A percentile compares a stretch with the other conserved stretches of the same genome.
phyloP scores from a whole-genome alignment of 1,284 basidiomycete species.

The Trichosporon inkin region DNA sequence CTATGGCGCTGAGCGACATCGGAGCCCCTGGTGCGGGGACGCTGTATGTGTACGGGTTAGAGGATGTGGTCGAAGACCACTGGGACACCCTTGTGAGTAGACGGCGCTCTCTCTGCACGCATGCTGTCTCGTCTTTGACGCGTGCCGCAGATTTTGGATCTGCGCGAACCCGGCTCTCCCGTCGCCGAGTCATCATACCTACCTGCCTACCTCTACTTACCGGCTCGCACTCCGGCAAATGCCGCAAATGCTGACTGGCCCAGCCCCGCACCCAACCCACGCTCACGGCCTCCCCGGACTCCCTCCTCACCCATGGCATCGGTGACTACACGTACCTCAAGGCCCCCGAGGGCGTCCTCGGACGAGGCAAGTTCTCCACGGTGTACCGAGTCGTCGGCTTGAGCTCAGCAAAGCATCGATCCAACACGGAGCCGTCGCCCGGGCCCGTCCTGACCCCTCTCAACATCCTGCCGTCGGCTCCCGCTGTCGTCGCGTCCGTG shows the following conservation, averaged over 20 bases:
- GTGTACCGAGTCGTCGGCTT: slow-evolving; percentile 46
- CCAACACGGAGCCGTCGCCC: background rate
- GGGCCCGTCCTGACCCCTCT: background rate
- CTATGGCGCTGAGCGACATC: slow-evolving; percentile 21
- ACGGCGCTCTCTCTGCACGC: background rate
- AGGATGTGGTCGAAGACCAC: slow-evolving; percentile 8
- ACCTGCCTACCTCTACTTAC: too few species aligned
- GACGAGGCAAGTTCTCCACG: slow-evolving; percentile 53
- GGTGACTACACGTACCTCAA: slow-evolving; percentile 50
- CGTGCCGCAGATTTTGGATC: background rate
- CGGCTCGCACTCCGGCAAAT: too few species aligned
- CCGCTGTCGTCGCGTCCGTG: slow-evolving; percentile 1
- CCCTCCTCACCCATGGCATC: slow-evolving; percentile 48
- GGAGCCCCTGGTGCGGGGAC: slow-evolving; percentile 40
- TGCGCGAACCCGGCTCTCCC: background rate
- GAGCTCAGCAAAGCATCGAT: background rate
- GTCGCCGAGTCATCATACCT: background rate
- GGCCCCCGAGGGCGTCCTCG: slow-evolving; percentile 39
- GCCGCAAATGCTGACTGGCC: slow-evolving; percentile 13
- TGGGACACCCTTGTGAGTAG: slow-evolving; percentile 25
- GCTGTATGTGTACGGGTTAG: slow-evolving; percentile 32
- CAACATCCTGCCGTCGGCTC: slow-evolving; percentile 2
- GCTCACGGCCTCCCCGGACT: slow-evolving; percentile 37
- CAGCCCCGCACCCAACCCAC: slow-evolving; percentile 20
- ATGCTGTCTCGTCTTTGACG: background rate